Evolutionary conservation across 2,329 filamentous ascomycete genomes (phyloP).

Genomic region (Didymella arachidicola): DNA sequence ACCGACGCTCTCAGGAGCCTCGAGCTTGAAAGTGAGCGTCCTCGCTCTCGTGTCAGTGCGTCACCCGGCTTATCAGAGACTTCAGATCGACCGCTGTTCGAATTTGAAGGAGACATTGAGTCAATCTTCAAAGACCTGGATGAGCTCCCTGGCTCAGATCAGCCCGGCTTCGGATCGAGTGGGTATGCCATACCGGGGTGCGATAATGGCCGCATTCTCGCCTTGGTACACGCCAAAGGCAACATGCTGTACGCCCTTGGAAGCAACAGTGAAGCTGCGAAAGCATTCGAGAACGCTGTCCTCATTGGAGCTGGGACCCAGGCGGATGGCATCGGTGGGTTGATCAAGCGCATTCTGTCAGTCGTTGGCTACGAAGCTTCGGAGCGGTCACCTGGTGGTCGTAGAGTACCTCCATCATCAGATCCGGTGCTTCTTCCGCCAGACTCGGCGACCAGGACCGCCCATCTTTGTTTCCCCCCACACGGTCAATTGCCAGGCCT

Average conservation of each 20-base stretch:
- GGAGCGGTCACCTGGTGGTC: conserved; percentile 45
- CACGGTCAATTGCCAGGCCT: conserved; percentile 83
- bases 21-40: conserved; percentile 67
- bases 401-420: conserved; percentile 44
- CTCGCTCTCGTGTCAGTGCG: conserved; percentile 65
- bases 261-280: conserved; percentile 79
- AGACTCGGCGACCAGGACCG: conserved; percentile 81
- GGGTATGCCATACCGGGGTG: conserved; percentile 84
- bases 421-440: conserved; percentile 82
- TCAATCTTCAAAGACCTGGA: conserved; percentile 49
- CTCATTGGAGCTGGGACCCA: conserved; percentile 81
- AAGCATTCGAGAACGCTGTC: conserved; percentile 93
- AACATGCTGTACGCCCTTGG: conserved; percentile 95
- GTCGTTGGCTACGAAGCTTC: conserved; percentile 63
- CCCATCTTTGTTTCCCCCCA: conserved; percentile 79
- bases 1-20: conserved; percentile 57
- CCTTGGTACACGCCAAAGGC: conserved; percentile 96
- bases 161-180: conserved; percentile 74
- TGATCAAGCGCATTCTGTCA: conserved; percentile 79
- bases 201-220: conserved; percentile 91
- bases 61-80: conserved; percentile 62
- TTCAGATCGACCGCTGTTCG: conserved; percentile 65
- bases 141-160: conserved; percentile 52
- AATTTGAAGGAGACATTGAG: conserved; percentile 58
- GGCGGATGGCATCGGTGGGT: conserved; percentile 73